Percentiles rank a stretch among this genome's conserved stretches.
Evolutionary conservation across 2,329 filamentous ascomycete species (phyloP).

Genomic region (Bipolaris victoriae): DNA sequence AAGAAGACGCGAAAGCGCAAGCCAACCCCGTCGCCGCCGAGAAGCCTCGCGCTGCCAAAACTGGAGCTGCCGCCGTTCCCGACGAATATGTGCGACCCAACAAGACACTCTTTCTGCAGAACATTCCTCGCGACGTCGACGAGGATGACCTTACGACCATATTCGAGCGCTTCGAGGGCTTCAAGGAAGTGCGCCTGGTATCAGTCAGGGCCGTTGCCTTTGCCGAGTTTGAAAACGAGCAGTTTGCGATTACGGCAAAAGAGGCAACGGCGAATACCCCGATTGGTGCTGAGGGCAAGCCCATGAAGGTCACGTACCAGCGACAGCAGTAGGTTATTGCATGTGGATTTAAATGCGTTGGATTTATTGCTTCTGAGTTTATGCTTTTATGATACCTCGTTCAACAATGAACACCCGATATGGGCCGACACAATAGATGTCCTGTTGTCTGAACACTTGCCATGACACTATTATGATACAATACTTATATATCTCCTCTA

Average conservation of each 20-base stretch:
- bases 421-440: conserved; percentile 14
- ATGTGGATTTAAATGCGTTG: conserved; percentile 19
- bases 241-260: conserved; percentile 89
- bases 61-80: conserved; percentile 80
- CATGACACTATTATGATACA: conserved; percentile 14
- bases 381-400: conserved; percentile 32
- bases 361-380: conserved; percentile 30
- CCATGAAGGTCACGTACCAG: conserved; percentile 96
- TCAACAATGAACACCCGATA: conserved; percentile 14
- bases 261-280: conserved; percentile 88
- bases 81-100: conserved; percentile 98
- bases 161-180: conserved; percentile 90
- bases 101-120: conserved; percentile 94
- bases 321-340: conserved; percentile 65
- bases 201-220: conserved; percentile 92
- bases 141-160: conserved; percentile 78
- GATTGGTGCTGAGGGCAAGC: conserved; percentile 74
- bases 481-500: conserved; percentile 18
- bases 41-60: conserved; percentile 66
- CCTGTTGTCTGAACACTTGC: conserved; percentile 15
- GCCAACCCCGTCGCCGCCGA: conserved; percentile 66
- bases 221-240: conserved; percentile 92
- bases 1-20: conserved; percentile 78
- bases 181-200: conserved; percentile 89
- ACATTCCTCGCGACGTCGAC: conserved; percentile 85